Evolutionary conservation across 495 filamentous ascomycete species (phyloP), one percentile per base, ranked within the genome.

Genomic region (Trichoderma virens): DNA sequence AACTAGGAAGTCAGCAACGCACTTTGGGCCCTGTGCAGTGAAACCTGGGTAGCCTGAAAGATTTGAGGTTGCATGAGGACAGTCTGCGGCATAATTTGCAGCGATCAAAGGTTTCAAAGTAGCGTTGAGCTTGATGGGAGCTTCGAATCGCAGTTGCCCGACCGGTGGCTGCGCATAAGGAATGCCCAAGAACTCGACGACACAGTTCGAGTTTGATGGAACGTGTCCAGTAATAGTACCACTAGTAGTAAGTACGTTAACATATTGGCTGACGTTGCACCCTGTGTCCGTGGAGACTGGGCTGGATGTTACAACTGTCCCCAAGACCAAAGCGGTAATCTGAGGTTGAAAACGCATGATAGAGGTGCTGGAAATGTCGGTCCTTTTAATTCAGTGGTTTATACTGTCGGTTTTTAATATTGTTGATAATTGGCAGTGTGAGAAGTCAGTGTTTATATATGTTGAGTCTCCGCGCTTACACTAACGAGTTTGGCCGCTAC

Each of bases 151-250:
- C 18, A 82, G 71, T 39, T 73, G 39, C 5, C 77, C 78, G 2
- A 82, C 60, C 0, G 83, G 81, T 35, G 80, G 79, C 56, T 79
- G 70, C 2, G 81, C 83, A 68, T 82, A 86, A 0, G 83, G 81
- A 5, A 87, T 80, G 2, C 80, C 83, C 6, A 86, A 75, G 68
- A 86, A 87, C 60, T 69, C 66, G 28, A 69, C 67, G 11, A 73
- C 73, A 38, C 45, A 59, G n/a, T 51, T n/a, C 8, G n/a, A 51
- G n/a, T 51, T 51, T 5, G 45, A 69, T 25, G 45, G 16, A 16
- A 25, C 45, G 9, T 51, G 45, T 4, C 45, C 45, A 8, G 45
- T 51, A 51, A 51, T 51, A 51, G 23, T 3, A 20, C 45, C 45
- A n/a, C 45, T 51, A 11, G 45, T 51, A 20, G 45, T 51, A 51